Conservation (phyloP, 73 alveolate genomes). For the Blepharisma stoltei region DNA sequence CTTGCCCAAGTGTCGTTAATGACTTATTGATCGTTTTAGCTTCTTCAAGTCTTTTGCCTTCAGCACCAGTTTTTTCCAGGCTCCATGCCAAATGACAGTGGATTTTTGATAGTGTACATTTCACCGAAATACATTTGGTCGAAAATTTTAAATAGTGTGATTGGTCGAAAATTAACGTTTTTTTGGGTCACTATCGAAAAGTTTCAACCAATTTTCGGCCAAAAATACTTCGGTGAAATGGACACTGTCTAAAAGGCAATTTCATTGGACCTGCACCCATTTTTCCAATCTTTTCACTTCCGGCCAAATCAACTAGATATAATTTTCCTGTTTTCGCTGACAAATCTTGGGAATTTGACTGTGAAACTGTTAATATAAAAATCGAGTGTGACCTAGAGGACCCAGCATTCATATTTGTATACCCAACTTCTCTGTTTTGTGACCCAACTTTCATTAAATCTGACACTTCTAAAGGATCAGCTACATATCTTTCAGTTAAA, state of each 20-base stretch:
- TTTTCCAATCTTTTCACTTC: constrained; percentile 76
- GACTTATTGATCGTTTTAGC: constrained; percentile 81
- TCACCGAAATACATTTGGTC: no score
- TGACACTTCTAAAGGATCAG: constrained; percentile 66
- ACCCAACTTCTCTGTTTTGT: constrained; percentile 71
- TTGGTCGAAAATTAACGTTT: no score
- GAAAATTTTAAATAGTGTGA: no score
- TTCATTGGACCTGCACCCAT: no score
- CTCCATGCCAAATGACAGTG: no score
- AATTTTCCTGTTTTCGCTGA: constrained; percentile 57
- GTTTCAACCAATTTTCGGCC: no score
- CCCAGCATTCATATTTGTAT: constrained; percentile 81
- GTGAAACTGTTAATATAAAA: constrained; percentile 38
- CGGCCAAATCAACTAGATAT: constrained; percentile 88
- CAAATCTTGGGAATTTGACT: constrained; percentile 35
- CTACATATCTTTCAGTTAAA: constrained; percentile 70
- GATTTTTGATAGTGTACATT: no score
- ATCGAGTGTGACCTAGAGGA: constrained; percentile 84
- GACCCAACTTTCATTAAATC: constrained; percentile 71
- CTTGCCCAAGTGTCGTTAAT: constrained; percentile 60
- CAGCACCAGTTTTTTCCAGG: constrained; percentile 88
- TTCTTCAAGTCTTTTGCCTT: constrained; percentile 76
- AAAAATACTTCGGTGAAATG: no score
- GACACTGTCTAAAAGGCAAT: no score
- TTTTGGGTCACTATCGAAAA: no score